Conservation (phyloP, 495 filamentous ascomycete genomes). For the Cudoniella acicularis region DNA sequence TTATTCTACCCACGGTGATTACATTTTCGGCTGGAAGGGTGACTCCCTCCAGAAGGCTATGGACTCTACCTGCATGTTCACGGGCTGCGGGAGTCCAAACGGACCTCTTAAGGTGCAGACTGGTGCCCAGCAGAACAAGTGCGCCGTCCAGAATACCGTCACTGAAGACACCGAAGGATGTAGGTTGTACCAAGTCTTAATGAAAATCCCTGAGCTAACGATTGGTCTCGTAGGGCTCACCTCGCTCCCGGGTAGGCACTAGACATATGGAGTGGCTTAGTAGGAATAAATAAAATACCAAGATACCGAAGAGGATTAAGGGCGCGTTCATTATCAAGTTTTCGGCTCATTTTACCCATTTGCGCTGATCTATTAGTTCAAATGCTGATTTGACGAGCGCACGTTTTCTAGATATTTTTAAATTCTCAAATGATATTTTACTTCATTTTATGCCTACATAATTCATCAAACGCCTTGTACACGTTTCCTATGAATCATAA, state of each 20-base stretch:
- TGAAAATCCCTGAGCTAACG: background rate
- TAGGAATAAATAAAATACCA: too few relatives aligned
- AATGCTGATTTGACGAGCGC: too few relatives aligned
- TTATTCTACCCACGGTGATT: slow-evolving; percentile 67
- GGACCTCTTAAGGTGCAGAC: slow-evolving; percentile 43
- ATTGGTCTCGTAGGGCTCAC: slow-evolving; percentile 2
- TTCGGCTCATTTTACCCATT: too few relatives aligned
- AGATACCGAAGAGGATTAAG: too few relatives aligned
- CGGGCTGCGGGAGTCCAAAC: slow-evolving; percentile 45
- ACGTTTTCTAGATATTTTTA: too few relatives aligned
- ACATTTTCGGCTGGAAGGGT: slow-evolving; percentile 73
- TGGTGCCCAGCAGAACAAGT: slow-evolving; percentile 39
- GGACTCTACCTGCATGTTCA: slow-evolving; percentile 45
- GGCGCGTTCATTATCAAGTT: too few relatives aligned
- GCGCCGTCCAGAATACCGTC: slow-evolving; percentile 38
- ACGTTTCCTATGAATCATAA: too few relatives aligned
- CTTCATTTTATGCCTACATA: too few relatives aligned
- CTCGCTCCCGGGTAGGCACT: slow-evolving; percentile 12
- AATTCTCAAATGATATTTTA: too few relatives aligned
- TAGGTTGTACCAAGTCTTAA: slow-evolving; percentile 30
- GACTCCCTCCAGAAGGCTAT: slow-evolving; percentile 59
- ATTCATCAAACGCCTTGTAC: too few relatives aligned
- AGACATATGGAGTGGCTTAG: too few relatives aligned
- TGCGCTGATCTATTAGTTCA: too few relatives aligned
- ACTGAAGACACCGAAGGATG: slow-evolving; percentile 44